Evolutionary conservation across 2,329 filamentous ascomycete genomes (phyloP).

Genomic region (Canariomyces notabilis): DNA sequence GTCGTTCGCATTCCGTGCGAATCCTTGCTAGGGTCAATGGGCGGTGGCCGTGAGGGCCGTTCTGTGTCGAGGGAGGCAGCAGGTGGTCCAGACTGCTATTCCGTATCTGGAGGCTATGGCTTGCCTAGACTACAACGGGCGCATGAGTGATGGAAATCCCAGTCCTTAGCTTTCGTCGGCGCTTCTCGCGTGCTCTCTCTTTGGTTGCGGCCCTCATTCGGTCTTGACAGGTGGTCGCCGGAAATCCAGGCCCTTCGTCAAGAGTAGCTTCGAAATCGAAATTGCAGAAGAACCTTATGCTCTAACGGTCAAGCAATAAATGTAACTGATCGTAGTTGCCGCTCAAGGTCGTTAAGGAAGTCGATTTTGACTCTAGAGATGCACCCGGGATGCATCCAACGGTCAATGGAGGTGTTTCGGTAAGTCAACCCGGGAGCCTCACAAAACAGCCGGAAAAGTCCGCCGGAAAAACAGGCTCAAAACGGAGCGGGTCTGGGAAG

Average conservation of each 20-base stretch:
- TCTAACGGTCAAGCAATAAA: background rate
- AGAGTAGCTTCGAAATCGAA: background rate
- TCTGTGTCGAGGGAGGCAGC: background rate
- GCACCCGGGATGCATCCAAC: slow-evolving; percentile 3
- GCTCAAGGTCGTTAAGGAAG: slow-evolving; percentile 1
- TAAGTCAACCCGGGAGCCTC: slow-evolving; percentile 24
- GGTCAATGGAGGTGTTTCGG: slow-evolving; percentile 7
- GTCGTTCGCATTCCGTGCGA: slow-evolving; percentile 2
- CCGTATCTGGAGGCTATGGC: background rate
- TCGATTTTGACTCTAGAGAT: background rate
- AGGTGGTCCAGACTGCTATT: background rate
- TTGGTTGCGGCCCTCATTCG: background rate
- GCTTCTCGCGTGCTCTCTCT: background rate
- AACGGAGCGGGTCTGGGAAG: slow-evolving; percentile 16
- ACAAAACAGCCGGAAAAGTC: slow-evolving; percentile 19
- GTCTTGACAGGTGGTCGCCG: background rate
- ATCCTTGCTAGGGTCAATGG: background rate
- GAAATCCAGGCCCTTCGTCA: background rate
- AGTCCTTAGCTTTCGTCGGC: background rate
- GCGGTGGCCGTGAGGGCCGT: background rate
- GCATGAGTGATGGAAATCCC: background rate
- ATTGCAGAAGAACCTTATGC: background rate
- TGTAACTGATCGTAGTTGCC: background rate
- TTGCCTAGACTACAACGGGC: background rate
- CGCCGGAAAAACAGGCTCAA: slow-evolving; percentile 17